phyloP scores from a whole-genome alignment of 345 rosid genomes.

The Excoecaria cochinchinensis region DNA sequence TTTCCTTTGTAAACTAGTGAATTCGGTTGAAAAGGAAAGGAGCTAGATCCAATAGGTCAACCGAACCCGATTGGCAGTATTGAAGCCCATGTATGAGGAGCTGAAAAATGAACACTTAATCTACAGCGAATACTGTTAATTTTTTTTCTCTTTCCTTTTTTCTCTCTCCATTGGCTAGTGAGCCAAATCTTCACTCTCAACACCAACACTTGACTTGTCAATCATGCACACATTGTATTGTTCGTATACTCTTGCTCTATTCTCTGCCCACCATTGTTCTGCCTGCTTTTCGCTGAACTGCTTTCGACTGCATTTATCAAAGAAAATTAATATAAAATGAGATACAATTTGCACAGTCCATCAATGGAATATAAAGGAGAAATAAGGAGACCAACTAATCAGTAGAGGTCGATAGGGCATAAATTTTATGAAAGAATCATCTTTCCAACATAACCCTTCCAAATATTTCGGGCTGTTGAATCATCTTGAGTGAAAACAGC shows the following conservation, averaged over 20 bases:
- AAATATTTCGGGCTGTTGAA: background rate
- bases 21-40: constrained; percentile 14
- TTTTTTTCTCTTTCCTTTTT: background rate
- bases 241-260: constrained; percentile 81
- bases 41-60: constrained; percentile 20
- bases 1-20: too few species aligned
- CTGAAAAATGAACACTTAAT: constrained; percentile 27
- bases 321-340: background rate
- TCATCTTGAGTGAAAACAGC: background rate
- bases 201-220: constrained; percentile 79
- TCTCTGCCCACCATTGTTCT: constrained; percentile 97
- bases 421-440: background rate
- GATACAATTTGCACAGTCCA: background rate
- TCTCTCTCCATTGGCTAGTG: constrained; percentile 29
- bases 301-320: constrained; percentile 65
- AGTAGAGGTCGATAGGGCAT: background rate
- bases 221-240: constrained; percentile 79
- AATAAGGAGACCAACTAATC: background rate
- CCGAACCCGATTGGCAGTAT: constrained; percentile 31
- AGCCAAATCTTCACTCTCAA: constrained; percentile 71
- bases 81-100: constrained; percentile 4
- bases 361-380: background rate
- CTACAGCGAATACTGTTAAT: constrained; percentile 25
- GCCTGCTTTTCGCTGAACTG: constrained; percentile 94
- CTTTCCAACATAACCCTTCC: background rate